Evolutionary conservation across 1,139 yeast genomes (phyloP), one percentile per base, ranked within the genome.

Genomic region (Kodamaea ohmeri): DNA sequence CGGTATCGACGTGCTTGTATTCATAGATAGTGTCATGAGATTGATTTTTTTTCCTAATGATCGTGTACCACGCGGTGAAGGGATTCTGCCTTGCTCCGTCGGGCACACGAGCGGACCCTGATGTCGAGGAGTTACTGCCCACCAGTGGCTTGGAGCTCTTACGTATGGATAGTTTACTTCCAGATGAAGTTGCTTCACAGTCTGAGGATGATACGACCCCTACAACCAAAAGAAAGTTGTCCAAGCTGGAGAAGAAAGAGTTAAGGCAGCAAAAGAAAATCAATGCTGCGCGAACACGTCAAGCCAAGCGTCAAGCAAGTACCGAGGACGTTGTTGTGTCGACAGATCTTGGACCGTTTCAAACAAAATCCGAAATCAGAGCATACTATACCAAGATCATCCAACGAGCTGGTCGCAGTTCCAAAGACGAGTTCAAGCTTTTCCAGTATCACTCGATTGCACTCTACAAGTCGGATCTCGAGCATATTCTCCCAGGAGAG

Each of bases 401-500:
- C 24, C 39, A 48, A 37, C 9, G 47, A 45, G 33, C 45, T 35
- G 37, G 39, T 6, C 32, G 35, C 22, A 36, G 37, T 2, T 9
- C 44, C 13, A 29, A 36, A 13, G 37, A 36, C 3, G 67, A 64
- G 32, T 47, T 46, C 28, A 64, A 63, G 41, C 40, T 65, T n/a
- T 50, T 67, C 35, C 73, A 68, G 42, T 68, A 60, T 44, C 65
- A 63, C 30, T 65, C 73, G 20, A 56, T 69, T 27, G 70, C 73
- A 14, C 44, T 69, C 14, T 70, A 69, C 47, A 52, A 56, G 30
- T 60, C 68, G 0, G 76, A 70, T 45, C 42, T 65, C 27, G 60
- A 58, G 22, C 68, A 60, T 40, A 47, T 69, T 0, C 42, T 66
- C 19, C 73, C 75, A 2, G 84, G 76, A 21, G 83, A 81, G 51